Evolutionary conservation across 768 basidiomycete species (phyloP).

Genomic region (Imleria badia): DNA sequence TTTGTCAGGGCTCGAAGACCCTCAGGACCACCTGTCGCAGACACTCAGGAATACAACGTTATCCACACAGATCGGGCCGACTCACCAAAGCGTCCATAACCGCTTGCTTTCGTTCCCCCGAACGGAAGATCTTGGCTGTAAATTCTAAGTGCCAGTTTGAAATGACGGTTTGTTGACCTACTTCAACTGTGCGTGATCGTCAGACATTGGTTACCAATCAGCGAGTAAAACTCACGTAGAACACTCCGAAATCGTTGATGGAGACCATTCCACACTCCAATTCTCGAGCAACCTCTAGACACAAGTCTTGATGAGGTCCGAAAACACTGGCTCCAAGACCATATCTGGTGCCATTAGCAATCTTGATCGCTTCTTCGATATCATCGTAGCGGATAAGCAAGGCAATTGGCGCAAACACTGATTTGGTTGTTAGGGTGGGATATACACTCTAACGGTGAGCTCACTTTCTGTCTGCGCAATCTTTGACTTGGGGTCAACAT

Average conservation of each 20-base stretch:
- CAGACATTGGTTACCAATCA: constrained; percentile 10
- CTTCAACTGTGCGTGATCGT: constrained; percentile 54
- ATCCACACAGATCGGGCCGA: constrained; percentile 2
- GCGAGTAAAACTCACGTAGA: constrained; percentile 57
- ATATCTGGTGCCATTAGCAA: constrained; percentile 86
- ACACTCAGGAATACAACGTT: constrained; percentile 7
- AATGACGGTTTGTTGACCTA: constrained; percentile 35
- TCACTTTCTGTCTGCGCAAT: constrained; percentile 80
- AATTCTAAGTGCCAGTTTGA: background rate
- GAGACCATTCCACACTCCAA: constrained; percentile 97
- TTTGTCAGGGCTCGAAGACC: constrained; percentile 87
- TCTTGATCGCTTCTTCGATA: constrained; percentile 80
- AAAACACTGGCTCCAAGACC: constrained; percentile 95
- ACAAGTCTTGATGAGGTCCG: constrained; percentile 78
- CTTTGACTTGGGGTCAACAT: constrained; percentile 66
- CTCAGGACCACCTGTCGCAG: constrained; percentile 76
- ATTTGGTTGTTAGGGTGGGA: constrained; percentile 10
- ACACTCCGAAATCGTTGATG: constrained; percentile 91
- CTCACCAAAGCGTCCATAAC: constrained; percentile 91
- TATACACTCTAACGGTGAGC: background rate
- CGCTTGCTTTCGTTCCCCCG: constrained; percentile 87
- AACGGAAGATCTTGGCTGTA: constrained; percentile 89
- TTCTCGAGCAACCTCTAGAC: constrained; percentile 73
- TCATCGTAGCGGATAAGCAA: constrained; percentile 81
- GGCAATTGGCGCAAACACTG: constrained; percentile 93